These are phyloP conservation scores for Aspergillus hortae DNA, from an alignment of 2,329 filamentous ascomycete genomes.

Conservation along the genomic window DNA sequence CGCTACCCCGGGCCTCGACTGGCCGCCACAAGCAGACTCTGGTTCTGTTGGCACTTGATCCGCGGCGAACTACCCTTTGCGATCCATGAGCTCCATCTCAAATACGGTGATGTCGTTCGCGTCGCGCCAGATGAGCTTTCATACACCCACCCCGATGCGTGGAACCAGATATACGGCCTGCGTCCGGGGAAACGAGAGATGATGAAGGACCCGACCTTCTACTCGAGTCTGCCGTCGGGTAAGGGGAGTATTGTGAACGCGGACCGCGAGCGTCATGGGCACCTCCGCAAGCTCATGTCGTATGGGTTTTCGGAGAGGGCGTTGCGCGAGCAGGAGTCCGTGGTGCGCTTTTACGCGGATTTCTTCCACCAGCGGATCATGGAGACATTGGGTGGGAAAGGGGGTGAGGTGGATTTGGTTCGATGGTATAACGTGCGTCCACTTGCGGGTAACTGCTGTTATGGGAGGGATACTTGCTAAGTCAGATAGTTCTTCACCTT, in stretches of 20 bases:
- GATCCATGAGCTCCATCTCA: constrained; percentile 23
- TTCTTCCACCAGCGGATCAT: constrained; percentile 21
- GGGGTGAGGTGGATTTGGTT: not conserved
- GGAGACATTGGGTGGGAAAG: not conserved
- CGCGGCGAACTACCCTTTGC: constrained; percentile 2
- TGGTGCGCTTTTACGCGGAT: constrained; percentile 25
- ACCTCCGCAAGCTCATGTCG: constrained; percentile 14
- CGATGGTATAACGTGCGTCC: constrained; percentile 30
- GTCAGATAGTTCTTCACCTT: constrained; percentile 31
- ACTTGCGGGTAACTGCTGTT: not conserved
- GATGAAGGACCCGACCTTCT: constrained; percentile 6
- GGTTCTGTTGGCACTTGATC: constrained; percentile 1
- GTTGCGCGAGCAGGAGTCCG: constrained; percentile 25
- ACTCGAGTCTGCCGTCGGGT: not conserved
- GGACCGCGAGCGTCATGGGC: constrained; percentile 1
- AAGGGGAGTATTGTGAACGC: constrained; percentile 11
- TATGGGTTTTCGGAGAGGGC: constrained; percentile 30
- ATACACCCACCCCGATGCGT: constrained; percentile 20
- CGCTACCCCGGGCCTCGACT: constrained; percentile 9
- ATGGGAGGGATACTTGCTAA: not conserved
- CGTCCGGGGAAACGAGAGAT: constrained; percentile 2
- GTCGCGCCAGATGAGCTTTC: constrained; percentile 32
- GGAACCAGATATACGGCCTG: constrained; percentile 26
- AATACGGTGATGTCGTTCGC: constrained; percentile 34
- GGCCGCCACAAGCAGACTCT: constrained; percentile 6